These are phyloP conservation scores for Cucumis melo DNA, from an alignment of 306 rosid species.

Conservation along the genomic window DNA sequence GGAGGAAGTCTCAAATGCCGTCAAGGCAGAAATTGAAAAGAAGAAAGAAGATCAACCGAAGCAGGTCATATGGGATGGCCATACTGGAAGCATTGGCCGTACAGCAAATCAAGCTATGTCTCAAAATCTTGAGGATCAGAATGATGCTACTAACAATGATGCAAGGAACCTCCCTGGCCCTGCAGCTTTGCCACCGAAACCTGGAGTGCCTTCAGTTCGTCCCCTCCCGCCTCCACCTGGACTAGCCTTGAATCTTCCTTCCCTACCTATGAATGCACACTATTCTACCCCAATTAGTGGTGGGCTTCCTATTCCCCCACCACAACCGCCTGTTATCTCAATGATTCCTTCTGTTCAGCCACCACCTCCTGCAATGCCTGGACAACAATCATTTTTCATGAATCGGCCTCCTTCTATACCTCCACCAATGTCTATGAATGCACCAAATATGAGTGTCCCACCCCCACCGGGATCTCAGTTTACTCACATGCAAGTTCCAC, in stretches of 20 bases:
- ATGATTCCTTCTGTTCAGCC: constrained; percentile 58
- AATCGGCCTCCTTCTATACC: constrained; percentile 55
- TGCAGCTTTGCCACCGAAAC: constrained; percentile 83
- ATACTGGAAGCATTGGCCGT: constrained; percentile 91
- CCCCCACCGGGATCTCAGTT: constrained; percentile 93
- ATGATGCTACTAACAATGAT: constrained; percentile 37
- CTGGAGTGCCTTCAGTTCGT: constrained; percentile 66
- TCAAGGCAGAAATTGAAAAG: constrained; percentile 94
- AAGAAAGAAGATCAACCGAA: constrained; percentile 92
- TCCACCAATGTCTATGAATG: constrained; percentile 40
- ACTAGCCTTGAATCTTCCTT: constrained; percentile 82
- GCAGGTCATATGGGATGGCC: constrained; percentile 99
- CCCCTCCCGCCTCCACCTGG: constrained; percentile 96
- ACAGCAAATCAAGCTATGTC: constrained; percentile 94
- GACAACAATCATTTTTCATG: constrained; percentile 44
- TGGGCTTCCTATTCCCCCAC: constrained; percentile 44
- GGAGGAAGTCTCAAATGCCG: constrained; percentile 96
- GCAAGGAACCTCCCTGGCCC: constrained; percentile 70
- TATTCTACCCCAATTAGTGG: constrained; percentile 48
- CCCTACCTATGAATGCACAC: constrained; percentile 43
- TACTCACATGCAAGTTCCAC: constrained; percentile 38
- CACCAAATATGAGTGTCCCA: constrained; percentile 47
- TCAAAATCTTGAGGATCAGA: constrained; percentile 66
- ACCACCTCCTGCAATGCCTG: constrained; percentile 58
- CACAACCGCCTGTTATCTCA: constrained; percentile 45